These are phyloP conservation scores for Fusarium scirpi DNA, from an alignment of 2,329 filamentous ascomycete genomes.

Conservation along the genomic window DNA sequence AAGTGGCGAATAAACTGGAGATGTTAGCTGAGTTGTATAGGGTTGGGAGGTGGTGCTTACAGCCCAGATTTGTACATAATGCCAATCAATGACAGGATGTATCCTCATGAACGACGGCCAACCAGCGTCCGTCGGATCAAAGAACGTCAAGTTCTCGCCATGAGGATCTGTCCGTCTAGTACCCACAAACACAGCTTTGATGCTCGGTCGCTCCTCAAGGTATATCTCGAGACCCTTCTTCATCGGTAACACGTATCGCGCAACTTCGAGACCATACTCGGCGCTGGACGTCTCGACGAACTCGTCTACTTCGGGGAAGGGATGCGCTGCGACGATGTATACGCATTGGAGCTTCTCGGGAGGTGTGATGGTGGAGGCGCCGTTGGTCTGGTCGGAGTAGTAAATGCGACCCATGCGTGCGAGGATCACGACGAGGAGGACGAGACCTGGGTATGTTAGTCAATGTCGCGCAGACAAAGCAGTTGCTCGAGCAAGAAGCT, in stretches of 20 bases:
- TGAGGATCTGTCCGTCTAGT: conserved; percentile 94
- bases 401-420: conserved; percentile 64
- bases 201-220: conserved; percentile 69
- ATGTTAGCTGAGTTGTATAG: conserved; percentile 26
- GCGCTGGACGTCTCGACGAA: conserved; percentile 78
- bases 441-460: conserved; percentile 75
- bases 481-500: too few species aligned
- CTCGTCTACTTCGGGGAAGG: conserved; percentile 86
- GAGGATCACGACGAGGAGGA: conserved; percentile 88
- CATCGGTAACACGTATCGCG: conserved; percentile 83
- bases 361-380: conserved; percentile 43
- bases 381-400: conserved; percentile 45
- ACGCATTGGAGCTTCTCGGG: conserved; percentile 76
- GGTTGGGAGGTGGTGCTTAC: conserved; percentile 64
- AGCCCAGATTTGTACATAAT: conserved; percentile 88
- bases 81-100: conserved; percentile 97
- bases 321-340: conserved; percentile 87
- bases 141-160: conserved; percentile 80
- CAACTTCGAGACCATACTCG: conserved; percentile 80
- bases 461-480: too few species aligned
- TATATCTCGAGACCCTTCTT: conserved; percentile 84
- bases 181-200: conserved; percentile 71
- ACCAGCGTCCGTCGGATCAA: conserved; percentile 86
- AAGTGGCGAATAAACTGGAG: conserved; percentile 82
- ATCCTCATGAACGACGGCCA: conserved; percentile 95